Evolutionary conservation across 164 flowering plant genomes (phyloP).

Genomic region (Nelumbo lutea): DNA sequence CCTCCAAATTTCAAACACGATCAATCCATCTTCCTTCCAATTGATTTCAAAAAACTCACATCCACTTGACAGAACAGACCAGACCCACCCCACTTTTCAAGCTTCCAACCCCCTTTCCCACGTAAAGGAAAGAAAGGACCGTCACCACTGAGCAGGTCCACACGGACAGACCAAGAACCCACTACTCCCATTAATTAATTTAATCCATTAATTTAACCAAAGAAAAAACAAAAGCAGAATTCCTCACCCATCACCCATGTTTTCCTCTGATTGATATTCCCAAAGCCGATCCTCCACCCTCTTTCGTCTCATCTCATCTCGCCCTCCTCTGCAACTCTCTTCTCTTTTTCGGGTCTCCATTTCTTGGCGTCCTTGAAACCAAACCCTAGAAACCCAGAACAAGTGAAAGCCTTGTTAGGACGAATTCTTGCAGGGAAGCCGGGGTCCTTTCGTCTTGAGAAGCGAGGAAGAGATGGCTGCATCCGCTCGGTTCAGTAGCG

Average conservation of each 20-base stretch:
- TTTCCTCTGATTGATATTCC: constrained; percentile 18
- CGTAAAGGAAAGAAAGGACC: too few species aligned
- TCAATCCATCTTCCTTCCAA: too few species aligned
- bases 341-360: background rate
- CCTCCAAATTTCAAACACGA: too few species aligned
- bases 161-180: background rate
- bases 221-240: background rate
- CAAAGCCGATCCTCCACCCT: constrained; percentile 15
- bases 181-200: background rate
- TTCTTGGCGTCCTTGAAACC: background rate
- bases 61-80: too few species aligned
- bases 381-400: background rate
- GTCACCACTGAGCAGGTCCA: background rate
- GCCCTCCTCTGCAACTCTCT: constrained; percentile 4
- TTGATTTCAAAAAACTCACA: too few species aligned
- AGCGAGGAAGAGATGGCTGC: constrained; percentile 11
- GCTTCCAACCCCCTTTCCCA: too few species aligned
- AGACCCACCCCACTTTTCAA: too few species aligned
- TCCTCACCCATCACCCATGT: constrained; percentile 3
- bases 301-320: background rate
- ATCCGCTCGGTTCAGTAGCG: constrained; percentile 3
- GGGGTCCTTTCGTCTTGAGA: background rate
- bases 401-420: background rate
- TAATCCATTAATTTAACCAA: background rate
- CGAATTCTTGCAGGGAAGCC: background rate